Evolutionary conservation across 2,329 filamentous ascomycete species (phyloP).

Genomic region (Hymenotorrendiella dingleyae): DNA sequence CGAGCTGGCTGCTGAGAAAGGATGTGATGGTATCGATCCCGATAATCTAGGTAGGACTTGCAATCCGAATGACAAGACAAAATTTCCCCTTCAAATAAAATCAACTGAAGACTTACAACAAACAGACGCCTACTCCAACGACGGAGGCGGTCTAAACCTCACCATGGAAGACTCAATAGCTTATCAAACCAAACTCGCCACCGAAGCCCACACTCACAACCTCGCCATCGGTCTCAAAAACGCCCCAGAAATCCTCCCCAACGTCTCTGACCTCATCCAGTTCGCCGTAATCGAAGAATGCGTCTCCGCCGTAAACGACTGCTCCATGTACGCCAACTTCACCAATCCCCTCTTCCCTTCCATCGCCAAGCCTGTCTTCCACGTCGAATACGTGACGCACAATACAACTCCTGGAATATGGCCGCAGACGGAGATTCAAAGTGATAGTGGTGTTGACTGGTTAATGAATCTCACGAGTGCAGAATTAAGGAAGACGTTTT

Average conservation of each 20-base stretch:
- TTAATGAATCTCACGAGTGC: too few relatives aligned
- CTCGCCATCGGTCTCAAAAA: slow-evolving; percentile 66
- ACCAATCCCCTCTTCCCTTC: not conserved
- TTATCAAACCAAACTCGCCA: slow-evolving; percentile 57
- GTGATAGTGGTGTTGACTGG: too few relatives aligned
- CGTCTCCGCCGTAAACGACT: slow-evolving; percentile 52
- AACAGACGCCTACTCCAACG: too few relatives aligned
- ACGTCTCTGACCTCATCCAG: slow-evolving; percentile 45
- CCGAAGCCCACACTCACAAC: slow-evolving; percentile 44
- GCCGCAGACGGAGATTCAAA: too few relatives aligned
- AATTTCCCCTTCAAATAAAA: slow-evolving; percentile 25
- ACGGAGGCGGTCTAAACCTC: slow-evolving; percentile 52
- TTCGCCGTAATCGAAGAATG: slow-evolving; percentile 70
- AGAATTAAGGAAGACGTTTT: too few relatives aligned
- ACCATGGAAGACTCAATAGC: slow-evolving; percentile 49
- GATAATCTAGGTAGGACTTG: slow-evolving; percentile 64
- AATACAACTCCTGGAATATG: too few relatives aligned
- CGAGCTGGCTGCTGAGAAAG: slow-evolving; percentile 55
- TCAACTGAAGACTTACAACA: slow-evolving; percentile 28
- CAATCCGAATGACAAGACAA: too few relatives aligned
- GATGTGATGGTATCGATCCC: slow-evolving; percentile 62
- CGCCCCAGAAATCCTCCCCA: slow-evolving; percentile 50
- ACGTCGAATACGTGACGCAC: slow-evolving; percentile 62
- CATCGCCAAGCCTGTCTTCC: slow-evolving; percentile 54
- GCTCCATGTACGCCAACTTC: too few relatives aligned